Evolutionary conservation across 2,329 filamentous ascomycete species (phyloP).

Genomic region (Cercospora sp.): DNA sequence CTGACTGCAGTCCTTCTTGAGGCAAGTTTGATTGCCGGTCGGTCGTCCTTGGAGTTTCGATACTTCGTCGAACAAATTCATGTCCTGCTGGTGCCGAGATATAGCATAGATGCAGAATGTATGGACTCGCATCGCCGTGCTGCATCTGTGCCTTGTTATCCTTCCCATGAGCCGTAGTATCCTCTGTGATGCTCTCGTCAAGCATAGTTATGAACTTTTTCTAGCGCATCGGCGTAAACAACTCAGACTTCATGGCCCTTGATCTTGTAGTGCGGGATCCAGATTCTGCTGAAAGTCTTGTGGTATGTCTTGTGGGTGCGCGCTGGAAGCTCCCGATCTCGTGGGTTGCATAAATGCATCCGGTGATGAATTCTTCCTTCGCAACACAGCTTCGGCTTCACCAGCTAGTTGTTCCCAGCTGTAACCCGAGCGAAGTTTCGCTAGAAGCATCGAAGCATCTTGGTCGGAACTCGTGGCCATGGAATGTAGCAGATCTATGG

Average conservation of each 20-base stretch:
- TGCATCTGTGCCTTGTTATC: background rate
- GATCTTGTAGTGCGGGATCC: background rate
- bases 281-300: background rate
- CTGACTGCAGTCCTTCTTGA: too few relatives aligned
- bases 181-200: background rate
- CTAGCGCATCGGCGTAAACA: background rate
- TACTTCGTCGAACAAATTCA: too few relatives aligned
- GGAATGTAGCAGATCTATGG: background rate
- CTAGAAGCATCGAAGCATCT: conserved; percentile 9
- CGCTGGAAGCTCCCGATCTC: background rate
- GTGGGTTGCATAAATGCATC: background rate
- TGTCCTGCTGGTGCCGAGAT: too few relatives aligned
- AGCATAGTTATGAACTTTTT: too few relatives aligned
- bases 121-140: background rate
- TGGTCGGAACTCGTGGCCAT: conserved; percentile 7
- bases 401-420: conserved; percentile 8
- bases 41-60: too few relatives aligned
- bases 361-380: background rate
- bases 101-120: too few relatives aligned
- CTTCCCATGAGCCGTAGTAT: background rate
- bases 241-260: background rate
- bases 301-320: background rate
- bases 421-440: conserved; percentile 6
- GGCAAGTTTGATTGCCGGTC: too few relatives aligned
- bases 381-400: background rate